phyloP scores from a whole-genome alignment of 192 early-diverging fungal genomes.

The Rhizoclosmatium globosum region DNA sequence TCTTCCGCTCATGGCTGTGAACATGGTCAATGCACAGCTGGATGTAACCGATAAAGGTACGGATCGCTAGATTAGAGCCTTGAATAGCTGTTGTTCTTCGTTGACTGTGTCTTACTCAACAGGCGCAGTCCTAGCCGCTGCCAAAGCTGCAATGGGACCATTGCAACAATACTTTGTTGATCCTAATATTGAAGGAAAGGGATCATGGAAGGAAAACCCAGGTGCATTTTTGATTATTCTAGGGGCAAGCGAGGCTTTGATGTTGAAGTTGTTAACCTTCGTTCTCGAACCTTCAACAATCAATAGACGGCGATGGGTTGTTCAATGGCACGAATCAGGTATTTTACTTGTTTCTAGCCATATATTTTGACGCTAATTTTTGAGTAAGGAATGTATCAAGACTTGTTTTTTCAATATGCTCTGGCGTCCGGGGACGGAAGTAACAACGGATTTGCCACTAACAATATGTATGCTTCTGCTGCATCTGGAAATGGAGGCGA shows the following conservation, averaged over 20 bases:
- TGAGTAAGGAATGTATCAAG: neutral
- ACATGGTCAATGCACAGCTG: neutral
- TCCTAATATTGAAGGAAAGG: neutral
- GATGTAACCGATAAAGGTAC: neutral
- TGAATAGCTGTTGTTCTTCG: neutral
- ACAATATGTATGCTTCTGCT: neutral
- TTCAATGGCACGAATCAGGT: constrained; percentile 10
- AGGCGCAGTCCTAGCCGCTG: neutral
- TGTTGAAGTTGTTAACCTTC: no score
- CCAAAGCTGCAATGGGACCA: neutral
- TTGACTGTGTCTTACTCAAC: neutral
- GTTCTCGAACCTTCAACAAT: no score
- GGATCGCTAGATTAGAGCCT: neutral
- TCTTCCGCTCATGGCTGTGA: neutral
- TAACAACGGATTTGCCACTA: neutral
- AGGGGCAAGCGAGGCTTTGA: no score
- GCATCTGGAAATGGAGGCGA: neutral
- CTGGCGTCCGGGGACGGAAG: neutral
- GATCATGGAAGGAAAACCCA: neutral
- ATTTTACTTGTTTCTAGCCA: no score
- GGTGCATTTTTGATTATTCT: neutral
- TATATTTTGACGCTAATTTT: no score
- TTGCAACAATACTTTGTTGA: neutral
- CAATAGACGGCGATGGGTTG: neutral
- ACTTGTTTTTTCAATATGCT: neutral